Conservation (phyloP, 495 filamentous ascomycete species). For the Rhypophila decipiens region DNA sequence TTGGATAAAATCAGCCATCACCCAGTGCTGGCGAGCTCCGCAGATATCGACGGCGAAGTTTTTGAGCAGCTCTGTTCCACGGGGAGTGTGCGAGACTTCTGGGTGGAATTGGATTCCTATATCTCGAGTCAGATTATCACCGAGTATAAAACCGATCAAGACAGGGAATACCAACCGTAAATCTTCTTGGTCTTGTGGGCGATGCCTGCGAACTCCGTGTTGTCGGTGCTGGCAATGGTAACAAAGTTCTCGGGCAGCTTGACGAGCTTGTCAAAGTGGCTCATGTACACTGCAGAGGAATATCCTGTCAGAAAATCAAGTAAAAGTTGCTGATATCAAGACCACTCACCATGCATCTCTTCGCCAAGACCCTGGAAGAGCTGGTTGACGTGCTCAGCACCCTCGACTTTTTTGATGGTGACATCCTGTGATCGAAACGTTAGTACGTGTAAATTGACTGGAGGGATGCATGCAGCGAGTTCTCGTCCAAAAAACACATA, state of each 20-base stretch:
- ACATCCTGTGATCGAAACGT: too few species aligned
- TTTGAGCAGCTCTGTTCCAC: slow-evolving; percentile 57
- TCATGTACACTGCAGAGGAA: too few species aligned
- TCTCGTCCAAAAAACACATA: too few species aligned
- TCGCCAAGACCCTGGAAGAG: slow-evolving; percentile 67
- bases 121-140: slow-evolving; percentile 7
- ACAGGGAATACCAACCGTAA: slow-evolving; percentile 57
- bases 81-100: slow-evolving; percentile 62
- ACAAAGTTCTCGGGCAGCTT: slow-evolving; percentile 65
- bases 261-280: slow-evolving; percentile 76
- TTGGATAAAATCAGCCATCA: slow-evolving; percentile 73
- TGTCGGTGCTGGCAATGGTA: slow-evolving; percentile 64
- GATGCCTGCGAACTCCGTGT: slow-evolving; percentile 73
- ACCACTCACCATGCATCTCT: slow-evolving; percentile 49
- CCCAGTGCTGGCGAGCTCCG: slow-evolving; percentile 66
- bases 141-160: too few species aligned
- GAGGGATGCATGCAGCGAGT: too few species aligned
- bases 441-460: too few species aligned
- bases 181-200: slow-evolving; percentile 63
- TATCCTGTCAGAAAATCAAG: too few species aligned
- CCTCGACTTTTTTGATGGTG: slow-evolving; percentile 37
- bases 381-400: slow-evolving; percentile 54
- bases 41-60: slow-evolving; percentile 85
- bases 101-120: slow-evolving; percentile 85
- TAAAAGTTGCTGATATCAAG: too few species aligned